Evolutionary conservation across 2,329 filamentous ascomycete genomes (phyloP), one percentile per base, ranked within the genome.

Genomic region (Alternaria sp.): DNA sequence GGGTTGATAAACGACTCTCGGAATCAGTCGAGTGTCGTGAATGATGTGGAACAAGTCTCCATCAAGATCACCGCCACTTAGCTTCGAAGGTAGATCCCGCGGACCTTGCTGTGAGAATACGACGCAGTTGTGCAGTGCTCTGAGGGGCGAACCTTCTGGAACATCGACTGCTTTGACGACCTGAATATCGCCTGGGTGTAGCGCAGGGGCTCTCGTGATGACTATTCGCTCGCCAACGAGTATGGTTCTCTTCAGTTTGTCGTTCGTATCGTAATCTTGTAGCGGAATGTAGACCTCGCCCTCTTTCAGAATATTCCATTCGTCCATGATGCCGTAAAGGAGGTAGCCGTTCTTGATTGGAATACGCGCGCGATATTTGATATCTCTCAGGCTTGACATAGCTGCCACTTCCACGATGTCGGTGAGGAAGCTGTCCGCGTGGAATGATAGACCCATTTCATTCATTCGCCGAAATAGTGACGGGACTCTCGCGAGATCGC

Each of bases 11-110:
- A 80, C 82, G 0, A 61, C 70, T 5, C 73, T 75, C 0, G 86
- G 83, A 2, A 85, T 76, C 0, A 89, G 83, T 0, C 77, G 73
- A 0, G 78, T 69, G 68, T 96, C 92, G 84, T 87, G 96, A 51
- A 96, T 91, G 54, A 96, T 81, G 67, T 93, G 91, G 78, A 91
- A 97, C 0, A 92, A 81, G 75, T 97, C 93, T 0, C 93, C 93
- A 67, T 96, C 93, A 0, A 97, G 84, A 76, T 97, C 93, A 0
- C 93, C 93, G 1, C 93, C 93, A 57, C 90, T 91, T 0, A 97
- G 83, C 77, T 90, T 86, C 64, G 91, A 95, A 0, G 93, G 92
- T 0, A 97, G 81, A 72, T 96, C 93, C 15, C 93, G 87, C 0
- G 70, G 25, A 0, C 93, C 93, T 45, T 86, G 83, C 60, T 89